Evolutionary conservation across 2,329 filamentous ascomycete species (phyloP).

Genomic region (Penicillium sp.): DNA sequence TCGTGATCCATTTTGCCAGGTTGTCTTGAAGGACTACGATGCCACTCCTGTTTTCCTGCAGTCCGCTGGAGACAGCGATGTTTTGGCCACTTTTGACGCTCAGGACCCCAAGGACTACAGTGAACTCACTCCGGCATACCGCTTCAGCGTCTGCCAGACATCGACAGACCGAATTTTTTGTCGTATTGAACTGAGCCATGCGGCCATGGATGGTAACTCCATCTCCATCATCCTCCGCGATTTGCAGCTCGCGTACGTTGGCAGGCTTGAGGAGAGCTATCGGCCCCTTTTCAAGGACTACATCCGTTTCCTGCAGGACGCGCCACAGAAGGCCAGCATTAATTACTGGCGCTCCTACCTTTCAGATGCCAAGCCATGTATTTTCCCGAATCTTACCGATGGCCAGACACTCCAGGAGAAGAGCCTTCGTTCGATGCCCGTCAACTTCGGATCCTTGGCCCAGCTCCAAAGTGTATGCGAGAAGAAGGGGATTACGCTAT

Average conservation of each 20-base stretch:
- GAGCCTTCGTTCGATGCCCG: conserved; percentile 29
- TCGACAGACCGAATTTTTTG: conserved; percentile 40
- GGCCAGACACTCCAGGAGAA: conserved; percentile 20
- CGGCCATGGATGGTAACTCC: conserved; percentile 53
- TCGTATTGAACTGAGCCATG: conserved; percentile 53
- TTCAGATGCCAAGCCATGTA: conserved; percentile 32
- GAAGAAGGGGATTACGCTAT: conserved; percentile 46
- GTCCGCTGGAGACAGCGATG: conserved; percentile 31
- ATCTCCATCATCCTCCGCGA: conserved; percentile 51
- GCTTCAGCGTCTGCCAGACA: conserved; percentile 48
- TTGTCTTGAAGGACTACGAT: conserved; percentile 34
- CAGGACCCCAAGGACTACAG: conserved; percentile 29
- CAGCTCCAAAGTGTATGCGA: conserved; percentile 43
- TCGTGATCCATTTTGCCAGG: conserved; percentile 34
- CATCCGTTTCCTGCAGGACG: conserved; percentile 31
- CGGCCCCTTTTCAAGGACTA: conserved; percentile 39
- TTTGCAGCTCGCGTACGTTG: conserved; percentile 47
- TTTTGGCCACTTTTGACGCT: conserved; percentile 30
- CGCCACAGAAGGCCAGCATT: conserved; percentile 28
- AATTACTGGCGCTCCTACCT: conserved; percentile 42
- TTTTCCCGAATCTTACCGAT: conserved; percentile 39
- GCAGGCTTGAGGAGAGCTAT: conserved; percentile 37
- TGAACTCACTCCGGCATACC: conserved; percentile 42
- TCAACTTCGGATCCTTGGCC: conserved; percentile 30
- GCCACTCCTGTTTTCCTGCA: conserved; percentile 29